Percentiles rank a stretch among this genome's conserved stretches.
Evolutionary conservation across 2,329 filamentous ascomycete species (phyloP).

Genomic region (Neoascochyta sp.): DNA sequence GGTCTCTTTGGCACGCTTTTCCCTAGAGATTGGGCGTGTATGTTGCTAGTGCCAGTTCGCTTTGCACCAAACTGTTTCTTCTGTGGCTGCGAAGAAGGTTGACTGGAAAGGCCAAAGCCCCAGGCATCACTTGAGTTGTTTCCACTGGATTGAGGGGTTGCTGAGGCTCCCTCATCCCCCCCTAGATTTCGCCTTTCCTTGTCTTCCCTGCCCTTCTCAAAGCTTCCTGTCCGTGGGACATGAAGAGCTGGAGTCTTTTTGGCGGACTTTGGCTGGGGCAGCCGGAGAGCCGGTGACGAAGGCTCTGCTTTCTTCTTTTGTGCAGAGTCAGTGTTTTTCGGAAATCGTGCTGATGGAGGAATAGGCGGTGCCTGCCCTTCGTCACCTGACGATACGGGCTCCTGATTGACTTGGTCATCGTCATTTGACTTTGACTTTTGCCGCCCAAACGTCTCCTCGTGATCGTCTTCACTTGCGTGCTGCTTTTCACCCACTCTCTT

Average conservation of each 20-base stretch:
- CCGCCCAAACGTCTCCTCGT: no score
- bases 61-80: slow-evolving; percentile 6
- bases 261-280: slow-evolving; percentile 5
- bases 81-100: slow-evolving; percentile 4
- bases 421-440: no score
- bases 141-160: slow-evolving; percentile 3
- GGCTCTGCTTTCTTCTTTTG: slow-evolving; percentile 4
- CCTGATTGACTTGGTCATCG: slow-evolving; percentile 15
- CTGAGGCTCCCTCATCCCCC: slow-evolving; percentile 17
- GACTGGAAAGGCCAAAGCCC: slow-evolving; percentile 4
- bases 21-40: slow-evolving; percentile 8
- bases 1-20: no score
- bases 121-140: slow-evolving; percentile 5
- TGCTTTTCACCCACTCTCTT: slow-evolving; percentile 27
- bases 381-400: slow-evolving; percentile 23
- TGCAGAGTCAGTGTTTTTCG: neutral
- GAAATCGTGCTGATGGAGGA: no score
- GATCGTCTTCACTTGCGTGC: slow-evolving; percentile 38
- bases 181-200: slow-evolving; percentile 6
- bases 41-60: slow-evolving; percentile 5
- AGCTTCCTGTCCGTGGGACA: neutral
- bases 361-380: slow-evolving; percentile 13
- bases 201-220: slow-evolving; percentile 6
- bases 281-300: no score
- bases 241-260: slow-evolving; percentile 1